Conservation (phyloP, 129 eudicot genomes). For the Pittosporum tobira region DNA sequence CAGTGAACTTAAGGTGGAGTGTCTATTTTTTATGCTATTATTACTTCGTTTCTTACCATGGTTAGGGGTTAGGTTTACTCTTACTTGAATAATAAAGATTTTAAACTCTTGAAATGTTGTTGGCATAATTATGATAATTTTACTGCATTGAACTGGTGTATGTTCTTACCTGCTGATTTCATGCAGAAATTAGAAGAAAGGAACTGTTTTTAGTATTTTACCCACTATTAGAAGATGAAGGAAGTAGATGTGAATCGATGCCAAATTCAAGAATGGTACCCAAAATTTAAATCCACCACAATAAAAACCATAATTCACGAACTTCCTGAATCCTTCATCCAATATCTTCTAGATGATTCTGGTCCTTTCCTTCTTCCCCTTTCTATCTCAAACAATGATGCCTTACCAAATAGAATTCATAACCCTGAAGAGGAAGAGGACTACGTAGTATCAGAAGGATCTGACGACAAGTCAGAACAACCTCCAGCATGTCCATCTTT, state of each 20-base stretch:
- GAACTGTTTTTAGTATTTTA: too few relatives aligned
- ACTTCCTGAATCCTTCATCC: constrained; percentile 73
- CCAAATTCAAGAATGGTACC: constrained; percentile 90
- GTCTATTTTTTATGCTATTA: too few relatives aligned
- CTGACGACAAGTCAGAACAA: constrained; percentile 68
- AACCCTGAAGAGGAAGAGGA: constrained; percentile 86
- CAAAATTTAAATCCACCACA: constrained; percentile 52
- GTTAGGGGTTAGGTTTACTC: too few relatives aligned
- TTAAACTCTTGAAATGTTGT: too few relatives aligned
- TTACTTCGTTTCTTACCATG: too few relatives aligned
- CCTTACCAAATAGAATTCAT: constrained; percentile 71
- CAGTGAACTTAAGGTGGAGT: too few relatives aligned
- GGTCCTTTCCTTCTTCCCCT: constrained; percentile 76
- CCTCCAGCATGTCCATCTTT: constrained; percentile 64
- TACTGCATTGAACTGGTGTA: background rate
- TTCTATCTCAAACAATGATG: constrained; percentile 55
- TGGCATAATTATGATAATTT: too few relatives aligned
- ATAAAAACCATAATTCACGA: constrained; percentile 56
- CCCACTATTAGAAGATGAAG: constrained; percentile 43
- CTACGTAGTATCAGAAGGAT: constrained; percentile 42
- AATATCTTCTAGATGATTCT: constrained; percentile 64
- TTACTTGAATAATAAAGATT: too few relatives aligned
- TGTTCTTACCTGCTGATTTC: background rate
- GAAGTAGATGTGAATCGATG: constrained; percentile 65
- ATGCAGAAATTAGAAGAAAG: background rate